Conservation (phyloP, 805 yeast genomes). For the Saccharomycopsis malanga region DNA sequence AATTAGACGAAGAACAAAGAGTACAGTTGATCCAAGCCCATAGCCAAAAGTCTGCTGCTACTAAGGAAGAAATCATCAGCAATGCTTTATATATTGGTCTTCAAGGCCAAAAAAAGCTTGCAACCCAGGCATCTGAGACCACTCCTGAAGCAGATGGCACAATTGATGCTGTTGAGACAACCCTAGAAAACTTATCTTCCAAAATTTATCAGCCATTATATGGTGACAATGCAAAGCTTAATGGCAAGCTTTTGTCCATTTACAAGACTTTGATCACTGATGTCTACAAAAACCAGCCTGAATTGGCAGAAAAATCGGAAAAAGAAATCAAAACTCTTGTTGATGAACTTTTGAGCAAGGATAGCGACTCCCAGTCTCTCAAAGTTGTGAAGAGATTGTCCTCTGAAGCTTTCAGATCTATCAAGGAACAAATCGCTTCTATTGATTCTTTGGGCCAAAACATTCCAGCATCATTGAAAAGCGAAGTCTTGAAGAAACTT, state of each 20-base stretch:
- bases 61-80: constrained; percentile 26
- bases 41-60: constrained; percentile 39
- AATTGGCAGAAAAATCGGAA: neutral
- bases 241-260: constrained; percentile 12
- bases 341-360: constrained; percentile 7
- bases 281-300: constrained; percentile 1
- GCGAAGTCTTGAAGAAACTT: constrained; percentile 27
- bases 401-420: constrained; percentile 21
- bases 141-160: constrained; percentile 25
- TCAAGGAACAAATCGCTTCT: constrained; percentile 14
- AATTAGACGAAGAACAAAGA: constrained; percentile 27
- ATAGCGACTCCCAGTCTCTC: constrained; percentile 21
- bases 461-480: constrained; percentile 25
- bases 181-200: constrained; percentile 24
- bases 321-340: constrained; percentile 2
- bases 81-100: constrained; percentile 23
- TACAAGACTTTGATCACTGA: constrained; percentile 10
- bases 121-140: constrained; percentile 25
- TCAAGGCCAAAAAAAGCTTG: constrained; percentile 28
- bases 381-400: constrained; percentile 29
- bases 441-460: neutral
- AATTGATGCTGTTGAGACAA: constrained; percentile 24
- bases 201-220: constrained; percentile 15
- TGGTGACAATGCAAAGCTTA: constrained; percentile 8
- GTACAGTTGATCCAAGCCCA: constrained; percentile 27